These are phyloP conservation scores for Phytophthora cactorum DNA, from an alignment of 352 stramenopile genomes.

Conservation along the genomic window DNA sequence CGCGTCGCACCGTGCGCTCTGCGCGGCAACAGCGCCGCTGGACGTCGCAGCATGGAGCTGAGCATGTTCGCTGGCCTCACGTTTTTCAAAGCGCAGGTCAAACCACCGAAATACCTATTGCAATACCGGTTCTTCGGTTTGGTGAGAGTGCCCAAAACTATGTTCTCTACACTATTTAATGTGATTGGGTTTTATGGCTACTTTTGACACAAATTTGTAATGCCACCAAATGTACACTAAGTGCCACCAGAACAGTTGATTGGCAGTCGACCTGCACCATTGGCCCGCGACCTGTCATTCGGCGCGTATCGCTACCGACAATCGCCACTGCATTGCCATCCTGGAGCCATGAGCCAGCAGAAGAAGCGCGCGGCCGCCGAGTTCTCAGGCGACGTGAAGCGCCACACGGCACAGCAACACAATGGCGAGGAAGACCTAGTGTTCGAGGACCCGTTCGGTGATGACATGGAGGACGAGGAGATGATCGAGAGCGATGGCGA, in stretches of 20 bases:
- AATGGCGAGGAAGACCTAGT: constrained; percentile 65
- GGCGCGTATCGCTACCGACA: constrained; percentile 31
- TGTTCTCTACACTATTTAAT: neutral
- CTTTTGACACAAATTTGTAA: neutral
- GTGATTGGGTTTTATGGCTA: neutral
- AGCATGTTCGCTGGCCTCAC: constrained; percentile 21
- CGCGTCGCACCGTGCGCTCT: constrained; percentile 14
- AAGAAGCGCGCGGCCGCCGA: constrained; percentile 77
- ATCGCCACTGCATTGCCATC: constrained; percentile 5
- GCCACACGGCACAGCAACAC: constrained; percentile 41
- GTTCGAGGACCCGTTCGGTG: constrained; percentile 90
- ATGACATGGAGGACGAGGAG: constrained; percentile 92
- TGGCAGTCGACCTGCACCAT: constrained; percentile 28
- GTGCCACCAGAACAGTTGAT: neutral
- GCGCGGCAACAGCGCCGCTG: constrained; percentile 11
- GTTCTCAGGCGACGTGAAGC: constrained; percentile 54
- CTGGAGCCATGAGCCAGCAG: constrained; percentile 52
- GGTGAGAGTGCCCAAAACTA: neutral
- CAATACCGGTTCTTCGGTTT: neutral
- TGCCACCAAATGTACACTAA: neutral
- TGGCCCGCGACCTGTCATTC: constrained; percentile 34
- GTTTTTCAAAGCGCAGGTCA: neutral
- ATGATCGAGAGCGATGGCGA: constrained; percentile 87
- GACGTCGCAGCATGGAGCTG: constrained; percentile 23
- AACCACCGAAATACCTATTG: constrained; percentile 22